Conservation (phyloP, 371 early-diverging fungal genomes). For the Blastocladiella emersonii region DNA sequence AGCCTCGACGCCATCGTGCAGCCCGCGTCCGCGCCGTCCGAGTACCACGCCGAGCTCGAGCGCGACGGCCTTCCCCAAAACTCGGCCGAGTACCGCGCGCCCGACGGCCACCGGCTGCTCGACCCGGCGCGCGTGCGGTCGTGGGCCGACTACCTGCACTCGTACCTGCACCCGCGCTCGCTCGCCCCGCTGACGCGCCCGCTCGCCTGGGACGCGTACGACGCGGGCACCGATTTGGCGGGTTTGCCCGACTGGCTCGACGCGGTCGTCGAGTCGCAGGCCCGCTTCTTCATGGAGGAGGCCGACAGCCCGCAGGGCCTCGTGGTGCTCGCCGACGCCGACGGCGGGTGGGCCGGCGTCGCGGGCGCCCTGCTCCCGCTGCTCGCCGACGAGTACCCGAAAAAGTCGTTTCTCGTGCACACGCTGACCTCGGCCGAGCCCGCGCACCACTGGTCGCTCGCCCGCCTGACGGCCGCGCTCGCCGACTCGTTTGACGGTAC, state of each 20-base stretch:
- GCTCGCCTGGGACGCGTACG: not conserved
- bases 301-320: not conserved
- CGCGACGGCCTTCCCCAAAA: too few relatives aligned
- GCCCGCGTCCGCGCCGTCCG: too few relatives aligned
- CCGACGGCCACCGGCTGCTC: not conserved
- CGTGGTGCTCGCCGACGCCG: not conserved
- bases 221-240: not conserved
- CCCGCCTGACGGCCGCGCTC: not conserved
- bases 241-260: not conserved
- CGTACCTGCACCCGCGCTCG: not conserved
- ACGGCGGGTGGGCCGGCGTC: not conserved
- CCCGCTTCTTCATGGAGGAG: not conserved
- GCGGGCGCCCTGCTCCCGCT: not conserved
- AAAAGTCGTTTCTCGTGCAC: not conserved
- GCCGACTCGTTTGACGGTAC: not conserved
- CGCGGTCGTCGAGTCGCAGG: not conserved
- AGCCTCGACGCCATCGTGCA: too few relatives aligned
- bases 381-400: not conserved
- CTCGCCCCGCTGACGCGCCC: not conserved
- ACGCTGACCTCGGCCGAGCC: not conserved
- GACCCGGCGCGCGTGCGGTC: not conserved
- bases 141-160: not conserved
- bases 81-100: too few relatives aligned
- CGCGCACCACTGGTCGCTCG: not conserved
- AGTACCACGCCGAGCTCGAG: too few relatives aligned